A percentile compares a stretch with the other conserved stretches of the same genome.
phyloP scores from a whole-genome alignment of 495 filamentous ascomycete species.

The Tetracladium setigerum region DNA sequence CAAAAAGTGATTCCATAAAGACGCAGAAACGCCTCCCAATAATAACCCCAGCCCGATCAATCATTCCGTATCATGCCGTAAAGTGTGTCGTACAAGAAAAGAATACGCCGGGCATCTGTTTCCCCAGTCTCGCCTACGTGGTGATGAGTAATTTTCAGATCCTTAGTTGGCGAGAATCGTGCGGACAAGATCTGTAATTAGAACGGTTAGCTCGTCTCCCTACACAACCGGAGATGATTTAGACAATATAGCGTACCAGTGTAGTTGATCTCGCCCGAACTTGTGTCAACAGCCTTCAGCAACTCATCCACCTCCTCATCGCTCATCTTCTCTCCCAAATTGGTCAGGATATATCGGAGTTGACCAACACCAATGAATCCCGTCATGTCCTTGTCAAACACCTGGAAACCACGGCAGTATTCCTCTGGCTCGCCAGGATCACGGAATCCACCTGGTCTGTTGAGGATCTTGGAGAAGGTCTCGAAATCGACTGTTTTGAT shows the following conservation, averaged over 20 bases:
- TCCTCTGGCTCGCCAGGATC: constrained; percentile 96
- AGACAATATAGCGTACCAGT: constrained; percentile 49
- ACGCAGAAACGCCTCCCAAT: no score
- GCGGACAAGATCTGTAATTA: constrained; percentile 69
- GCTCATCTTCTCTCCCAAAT: constrained; percentile 96
- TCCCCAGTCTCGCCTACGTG: neutral
- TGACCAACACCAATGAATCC: constrained; percentile 97
- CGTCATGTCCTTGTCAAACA: constrained; percentile 98
- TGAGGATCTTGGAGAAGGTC: constrained; percentile 88
- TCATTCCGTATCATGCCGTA: constrained; percentile 10
- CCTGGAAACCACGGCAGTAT: constrained; percentile 96
- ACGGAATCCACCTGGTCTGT: constrained; percentile 95
- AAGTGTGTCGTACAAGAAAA: constrained; percentile 17
- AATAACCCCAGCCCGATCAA: no score
- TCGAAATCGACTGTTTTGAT: constrained; percentile 84
- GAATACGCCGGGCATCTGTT: neutral
- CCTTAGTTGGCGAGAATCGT: constrained; percentile 86
- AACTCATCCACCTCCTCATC: constrained; percentile 98
- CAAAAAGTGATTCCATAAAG: no score
- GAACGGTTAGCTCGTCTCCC: neutral
- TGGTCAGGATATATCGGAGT: constrained; percentile 92
- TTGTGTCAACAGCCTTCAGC: constrained; percentile 92
- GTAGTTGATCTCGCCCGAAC: constrained; percentile 93
- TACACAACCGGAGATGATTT: neutral
- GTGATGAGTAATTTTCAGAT: neutral